These are phyloP conservation scores for Gossypium laxum DNA, from an alignment of 441 rosid genomes.

Conservation along the genomic window DNA sequence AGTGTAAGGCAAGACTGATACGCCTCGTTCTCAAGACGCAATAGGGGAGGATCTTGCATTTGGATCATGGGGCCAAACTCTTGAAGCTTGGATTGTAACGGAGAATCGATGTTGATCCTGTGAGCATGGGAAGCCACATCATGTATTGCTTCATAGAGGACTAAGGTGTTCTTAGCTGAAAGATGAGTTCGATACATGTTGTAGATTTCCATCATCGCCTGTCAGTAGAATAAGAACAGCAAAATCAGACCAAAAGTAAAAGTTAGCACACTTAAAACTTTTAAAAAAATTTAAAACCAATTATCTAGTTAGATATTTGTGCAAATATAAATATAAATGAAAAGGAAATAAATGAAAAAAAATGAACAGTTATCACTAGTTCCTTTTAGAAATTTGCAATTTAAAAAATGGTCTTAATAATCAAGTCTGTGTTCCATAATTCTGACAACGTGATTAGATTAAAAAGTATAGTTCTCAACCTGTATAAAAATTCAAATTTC, in stretches of 20 bases:
- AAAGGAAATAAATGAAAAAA: background rate
- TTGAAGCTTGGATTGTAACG: constrained; percentile 61
- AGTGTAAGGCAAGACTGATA: constrained; percentile 86
- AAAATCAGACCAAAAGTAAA: constrained; percentile 3
- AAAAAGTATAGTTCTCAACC: background rate
- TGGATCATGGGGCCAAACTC: constrained; percentile 83
- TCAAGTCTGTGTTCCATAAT: background rate
- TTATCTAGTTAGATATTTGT: background rate
- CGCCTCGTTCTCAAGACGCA: constrained; percentile 92
- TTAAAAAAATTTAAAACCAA: background rate
- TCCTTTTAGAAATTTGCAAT: background rate
- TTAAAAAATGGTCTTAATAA: background rate
- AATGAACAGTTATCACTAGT: background rate
- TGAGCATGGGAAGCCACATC: constrained; percentile 79
- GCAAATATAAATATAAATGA: background rate
- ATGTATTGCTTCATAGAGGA: constrained; percentile 72
- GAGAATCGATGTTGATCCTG: constrained; percentile 49
- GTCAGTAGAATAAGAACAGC: constrained; percentile 16
- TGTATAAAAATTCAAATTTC: background rate
- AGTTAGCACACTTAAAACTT: background rate
- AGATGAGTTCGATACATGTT: constrained; percentile 68
- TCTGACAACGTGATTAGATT: background rate
- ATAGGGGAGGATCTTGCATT: constrained; percentile 95
- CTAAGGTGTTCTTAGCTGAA: constrained; percentile 60
- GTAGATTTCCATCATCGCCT: constrained; percentile 97